Conservation (phyloP, 495 filamentous ascomycete species). For the Penicillium salamii region DNA sequence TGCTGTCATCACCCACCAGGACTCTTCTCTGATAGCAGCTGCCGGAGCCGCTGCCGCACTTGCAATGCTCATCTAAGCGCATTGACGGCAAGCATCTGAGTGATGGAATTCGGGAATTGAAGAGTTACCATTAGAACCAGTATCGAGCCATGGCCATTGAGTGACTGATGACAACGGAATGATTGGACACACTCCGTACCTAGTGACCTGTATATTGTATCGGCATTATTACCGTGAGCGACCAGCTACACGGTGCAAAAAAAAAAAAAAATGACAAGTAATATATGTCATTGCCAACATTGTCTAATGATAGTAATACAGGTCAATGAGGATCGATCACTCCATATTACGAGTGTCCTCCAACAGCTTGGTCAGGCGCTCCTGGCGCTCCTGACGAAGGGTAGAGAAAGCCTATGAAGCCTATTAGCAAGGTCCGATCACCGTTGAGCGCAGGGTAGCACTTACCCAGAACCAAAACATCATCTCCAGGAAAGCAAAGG, state of each 20-base stretch:
- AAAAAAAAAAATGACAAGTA: background rate
- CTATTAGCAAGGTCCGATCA: conserved; percentile 39
- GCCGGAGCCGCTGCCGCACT: conserved; percentile 33
- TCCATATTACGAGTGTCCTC: conserved; percentile 28
- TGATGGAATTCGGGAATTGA: background rate
- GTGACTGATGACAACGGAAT: background rate
- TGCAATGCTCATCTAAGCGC: conserved; percentile 29
- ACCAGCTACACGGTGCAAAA: background rate
- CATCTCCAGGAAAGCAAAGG: conserved; percentile 81
- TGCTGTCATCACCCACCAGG: conserved; percentile 46
- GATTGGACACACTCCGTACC: too few relatives aligned
- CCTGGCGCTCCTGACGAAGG: conserved; percentile 45
- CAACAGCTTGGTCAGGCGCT: conserved; percentile 32
- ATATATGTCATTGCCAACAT: too few relatives aligned
- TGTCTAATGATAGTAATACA: conserved; percentile 14
- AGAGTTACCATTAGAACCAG: background rate
- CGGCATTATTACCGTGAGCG: background rate
- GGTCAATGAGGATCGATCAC: too few relatives aligned
- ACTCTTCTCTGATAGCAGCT: conserved; percentile 31
- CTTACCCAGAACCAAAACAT: conserved; percentile 83
- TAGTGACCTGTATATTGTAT: background rate
- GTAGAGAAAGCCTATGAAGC: conserved; percentile 49
- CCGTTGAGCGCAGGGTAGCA: background rate
- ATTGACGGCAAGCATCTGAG: too few relatives aligned
- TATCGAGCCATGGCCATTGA: background rate